Evolutionary conservation across 495 filamentous ascomycete genomes (phyloP).

Genomic region (Tuber calosporum): DNA sequence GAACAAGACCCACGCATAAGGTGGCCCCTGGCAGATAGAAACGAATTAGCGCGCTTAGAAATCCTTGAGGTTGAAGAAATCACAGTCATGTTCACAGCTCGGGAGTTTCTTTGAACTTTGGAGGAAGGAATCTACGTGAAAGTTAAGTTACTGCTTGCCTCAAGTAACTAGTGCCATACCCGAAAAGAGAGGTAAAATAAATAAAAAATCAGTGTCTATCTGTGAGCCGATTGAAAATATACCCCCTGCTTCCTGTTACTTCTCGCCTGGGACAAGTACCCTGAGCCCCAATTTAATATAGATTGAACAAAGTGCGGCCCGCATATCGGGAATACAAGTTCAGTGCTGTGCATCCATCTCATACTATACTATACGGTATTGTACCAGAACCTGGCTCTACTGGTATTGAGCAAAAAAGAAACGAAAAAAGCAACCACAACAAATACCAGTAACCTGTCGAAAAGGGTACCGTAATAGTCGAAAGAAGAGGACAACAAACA

Average conservation of each 20-base stretch:
- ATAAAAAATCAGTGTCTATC: neutral
- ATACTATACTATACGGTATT: too few relatives aligned
- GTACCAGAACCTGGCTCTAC: neutral
- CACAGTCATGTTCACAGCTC: neutral
- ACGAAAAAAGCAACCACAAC: neutral
- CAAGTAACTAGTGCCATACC: neutral
- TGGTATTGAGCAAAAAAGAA: neutral
- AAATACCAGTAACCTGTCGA: neutral
- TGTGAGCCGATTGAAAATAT: neutral
- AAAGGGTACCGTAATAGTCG: neutral
- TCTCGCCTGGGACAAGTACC: neutral
- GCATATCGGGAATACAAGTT: neutral
- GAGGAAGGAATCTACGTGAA: neutral
- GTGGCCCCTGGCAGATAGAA: neutral
- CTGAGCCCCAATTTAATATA: conserved; percentile 7
- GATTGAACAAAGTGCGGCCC: neutral
- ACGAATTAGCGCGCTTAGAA: neutral
- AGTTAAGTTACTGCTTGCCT: neutral
- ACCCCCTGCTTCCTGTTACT: neutral
- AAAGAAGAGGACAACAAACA: neutral
- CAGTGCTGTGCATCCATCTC: neutral
- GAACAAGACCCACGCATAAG: conserved; percentile 12
- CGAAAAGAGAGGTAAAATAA: neutral
- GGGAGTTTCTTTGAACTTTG: neutral
- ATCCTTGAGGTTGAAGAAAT: neutral